These are phyloP conservation scores for Carex arenaria DNA, from an alignment of 202 grass and related monocot genomes.

Conservation along the genomic window DNA sequence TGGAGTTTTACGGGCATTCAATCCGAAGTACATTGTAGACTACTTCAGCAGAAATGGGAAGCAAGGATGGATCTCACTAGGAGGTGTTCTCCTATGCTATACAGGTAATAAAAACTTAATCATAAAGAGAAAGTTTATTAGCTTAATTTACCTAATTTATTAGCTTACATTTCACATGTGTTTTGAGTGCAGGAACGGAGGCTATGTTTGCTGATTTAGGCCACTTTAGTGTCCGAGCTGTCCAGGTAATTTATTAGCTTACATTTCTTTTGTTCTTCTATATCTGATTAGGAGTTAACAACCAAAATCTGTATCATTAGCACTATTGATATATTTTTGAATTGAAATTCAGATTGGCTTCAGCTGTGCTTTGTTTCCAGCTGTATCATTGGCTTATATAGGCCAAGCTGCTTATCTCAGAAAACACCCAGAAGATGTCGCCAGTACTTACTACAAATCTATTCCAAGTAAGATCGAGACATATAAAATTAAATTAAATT, in stretches of 20 bases:
- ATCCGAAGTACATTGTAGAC: constrained; percentile 63
- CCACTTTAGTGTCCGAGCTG: constrained; percentile 65
- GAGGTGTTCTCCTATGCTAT: constrained; percentile 60
- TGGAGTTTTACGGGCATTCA: constrained; percentile 50
- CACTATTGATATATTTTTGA: neutral
- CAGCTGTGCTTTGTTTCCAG: constrained; percentile 51
- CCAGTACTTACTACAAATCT: constrained; percentile 58
- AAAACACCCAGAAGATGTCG: constrained; percentile 42
- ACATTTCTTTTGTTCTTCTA: constrained; percentile 41
- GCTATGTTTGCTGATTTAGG: constrained; percentile 93
- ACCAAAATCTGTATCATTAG: neutral
- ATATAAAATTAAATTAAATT: neutral
- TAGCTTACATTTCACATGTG: too few species aligned
- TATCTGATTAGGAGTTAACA: constrained; percentile 7
- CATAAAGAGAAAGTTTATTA: constrained; percentile 16
- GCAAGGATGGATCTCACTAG: constrained; percentile 67
- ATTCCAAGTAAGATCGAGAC: constrained; percentile 50
- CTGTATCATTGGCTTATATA: constrained; percentile 64
- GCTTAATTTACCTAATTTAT: neutral
- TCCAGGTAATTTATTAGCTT: constrained; percentile 53
- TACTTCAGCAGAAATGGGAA: constrained; percentile 78
- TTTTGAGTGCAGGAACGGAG: constrained; percentile 53
- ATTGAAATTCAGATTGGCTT: constrained; percentile 53
- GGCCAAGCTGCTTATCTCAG: constrained; percentile 74
- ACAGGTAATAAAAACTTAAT: constrained; percentile 45